A percentile compares a stretch with the other conserved stretches of the same genome.
Evolutionary conservation across 2,329 filamentous ascomycete species (phyloP).

Genomic region (Piedraia hortae): DNA sequence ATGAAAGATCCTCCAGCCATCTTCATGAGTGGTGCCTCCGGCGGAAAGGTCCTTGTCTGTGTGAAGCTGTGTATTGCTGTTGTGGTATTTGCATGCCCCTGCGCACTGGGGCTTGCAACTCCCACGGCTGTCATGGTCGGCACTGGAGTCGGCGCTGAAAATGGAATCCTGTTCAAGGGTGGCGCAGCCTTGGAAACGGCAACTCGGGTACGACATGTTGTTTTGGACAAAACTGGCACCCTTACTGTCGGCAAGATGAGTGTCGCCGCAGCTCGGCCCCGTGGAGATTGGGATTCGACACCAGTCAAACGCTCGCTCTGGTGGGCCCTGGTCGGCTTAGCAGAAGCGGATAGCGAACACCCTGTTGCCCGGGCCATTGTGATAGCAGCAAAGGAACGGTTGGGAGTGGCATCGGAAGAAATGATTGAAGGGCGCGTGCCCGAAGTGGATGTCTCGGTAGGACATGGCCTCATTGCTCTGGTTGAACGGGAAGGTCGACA

Average conservation of each 20-base stretch:
- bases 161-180: slow-evolving; percentile 93
- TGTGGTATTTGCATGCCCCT: slow-evolving; percentile 93
- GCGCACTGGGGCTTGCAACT: slow-evolving; percentile 80
- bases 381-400: slow-evolving; percentile 42
- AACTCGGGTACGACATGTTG: slow-evolving; percentile 68
- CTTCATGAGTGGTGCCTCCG: slow-evolving; percentile 52
- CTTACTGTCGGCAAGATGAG: slow-evolving; percentile 90
- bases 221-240: slow-evolving; percentile 90
- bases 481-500: slow-evolving; percentile 47
- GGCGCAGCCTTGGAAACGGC: slow-evolving; percentile 75
- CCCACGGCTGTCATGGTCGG: slow-evolving; percentile 98
- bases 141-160: slow-evolving; percentile 83
- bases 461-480: slow-evolving; percentile 55
- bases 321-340: slow-evolving; percentile 91
- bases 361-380: slow-evolving; percentile 81
- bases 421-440: slow-evolving; percentile 60
- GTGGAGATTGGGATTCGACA: slow-evolving; percentile 38
- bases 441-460: slow-evolving; percentile 60
- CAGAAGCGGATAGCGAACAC: slow-evolving; percentile 87
- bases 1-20: slow-evolving; percentile 64
- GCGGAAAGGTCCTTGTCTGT: slow-evolving; percentile 87
- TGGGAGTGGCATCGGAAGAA: slow-evolving; percentile 43
- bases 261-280: slow-evolving; percentile 44
- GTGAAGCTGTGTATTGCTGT: slow-evolving; percentile 94
- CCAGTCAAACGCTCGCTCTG: slow-evolving; percentile 47